Evolutionary conservation across 2,329 filamentous ascomycete genomes (phyloP).

Genomic region (Hypoxylon sp.): DNA sequence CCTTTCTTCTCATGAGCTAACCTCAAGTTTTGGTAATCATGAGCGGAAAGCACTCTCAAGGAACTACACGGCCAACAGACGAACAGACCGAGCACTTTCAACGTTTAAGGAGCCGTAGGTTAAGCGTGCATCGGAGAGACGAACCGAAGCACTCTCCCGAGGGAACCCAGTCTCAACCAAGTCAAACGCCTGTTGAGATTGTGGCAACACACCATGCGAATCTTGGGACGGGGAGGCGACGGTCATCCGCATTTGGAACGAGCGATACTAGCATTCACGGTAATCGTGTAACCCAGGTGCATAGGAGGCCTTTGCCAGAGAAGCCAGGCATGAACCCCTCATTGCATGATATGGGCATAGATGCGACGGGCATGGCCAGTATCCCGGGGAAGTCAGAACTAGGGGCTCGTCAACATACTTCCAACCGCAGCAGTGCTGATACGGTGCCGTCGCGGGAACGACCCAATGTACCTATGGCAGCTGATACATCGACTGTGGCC

Average conservation of each 20-base stretch:
- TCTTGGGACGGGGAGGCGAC: neutral
- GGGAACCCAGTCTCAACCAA: neutral
- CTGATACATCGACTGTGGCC: neutral
- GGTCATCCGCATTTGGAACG: neutral
- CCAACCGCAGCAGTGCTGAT: neutral
- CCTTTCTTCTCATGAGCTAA: neutral
- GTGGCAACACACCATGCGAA: conserved; percentile 8
- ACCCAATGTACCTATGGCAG: neutral
- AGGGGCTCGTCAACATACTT: neutral
- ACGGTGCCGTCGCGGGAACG: neutral
- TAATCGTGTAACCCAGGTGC: neutral
- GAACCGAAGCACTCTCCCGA: neutral
- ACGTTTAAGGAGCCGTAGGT: conserved; percentile 4
- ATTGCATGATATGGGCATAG: neutral
- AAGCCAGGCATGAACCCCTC: neutral
- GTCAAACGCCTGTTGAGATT: neutral
- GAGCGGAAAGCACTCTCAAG: conserved; percentile 5
- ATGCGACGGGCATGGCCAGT: neutral
- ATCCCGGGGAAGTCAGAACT: conserved; percentile 9
- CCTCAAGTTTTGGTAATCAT: neutral
- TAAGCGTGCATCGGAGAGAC: neutral
- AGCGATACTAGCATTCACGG: neutral
- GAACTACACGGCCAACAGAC: neutral
- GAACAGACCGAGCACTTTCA: conserved; percentile 5
- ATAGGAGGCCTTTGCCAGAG: conserved; percentile 1